A percentile compares a stretch with the other conserved stretches of the same genome.
Evolutionary conservation across 768 basidiomycete species (phyloP).

Genomic region (Rhizopogon vesiculosus): DNA sequence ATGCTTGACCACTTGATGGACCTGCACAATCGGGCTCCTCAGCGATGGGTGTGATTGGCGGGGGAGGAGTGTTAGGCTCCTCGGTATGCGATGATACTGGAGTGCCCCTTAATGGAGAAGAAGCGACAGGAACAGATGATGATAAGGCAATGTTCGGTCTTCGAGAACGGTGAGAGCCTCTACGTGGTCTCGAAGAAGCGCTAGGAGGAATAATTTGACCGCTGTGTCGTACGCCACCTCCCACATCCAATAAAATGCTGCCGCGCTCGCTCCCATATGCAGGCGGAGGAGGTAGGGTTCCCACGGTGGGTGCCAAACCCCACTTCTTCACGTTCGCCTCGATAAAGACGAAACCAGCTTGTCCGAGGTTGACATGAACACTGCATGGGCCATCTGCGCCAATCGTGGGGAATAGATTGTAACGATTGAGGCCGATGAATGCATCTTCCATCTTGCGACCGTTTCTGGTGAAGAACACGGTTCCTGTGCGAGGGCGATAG

Average conservation of each 20-base stretch:
- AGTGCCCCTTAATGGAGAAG: slow-evolving; percentile 64
- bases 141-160: slow-evolving; percentile 42
- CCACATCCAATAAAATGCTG: slow-evolving; percentile 91
- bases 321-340: slow-evolving; percentile 99
- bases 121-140: slow-evolving; percentile 37
- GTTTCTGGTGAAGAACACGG: slow-evolving; percentile 99
- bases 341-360: slow-evolving; percentile 97
- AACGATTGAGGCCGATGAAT: slow-evolving; percentile 81
- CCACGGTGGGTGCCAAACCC: slow-evolving; percentile 96
- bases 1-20: slow-evolving; percentile 45
- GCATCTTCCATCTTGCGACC: slow-evolving; percentile 97
- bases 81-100: slow-evolving; percentile 36
- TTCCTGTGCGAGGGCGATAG: slow-evolving; percentile 93
- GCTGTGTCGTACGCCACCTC: slow-evolving; percentile 33
- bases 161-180: slow-evolving; percentile 56
- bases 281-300: slow-evolving; percentile 95
- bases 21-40: slow-evolving; percentile 54
- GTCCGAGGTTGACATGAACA: slow-evolving; percentile 96
- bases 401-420: slow-evolving; percentile 96
- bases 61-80: slow-evolving; percentile 47
- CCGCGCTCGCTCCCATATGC: slow-evolving; percentile 97
- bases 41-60: slow-evolving; percentile 76
- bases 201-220: slow-evolving; percentile 38
- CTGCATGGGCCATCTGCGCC: slow-evolving; percentile 96
- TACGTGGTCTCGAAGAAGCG: slow-evolving; percentile 37